Evolutionary conservation across 2,329 filamentous ascomycete species (phyloP), one percentile per base, ranked within the genome.

Genomic region (Sordariomycetes sp.): DNA sequence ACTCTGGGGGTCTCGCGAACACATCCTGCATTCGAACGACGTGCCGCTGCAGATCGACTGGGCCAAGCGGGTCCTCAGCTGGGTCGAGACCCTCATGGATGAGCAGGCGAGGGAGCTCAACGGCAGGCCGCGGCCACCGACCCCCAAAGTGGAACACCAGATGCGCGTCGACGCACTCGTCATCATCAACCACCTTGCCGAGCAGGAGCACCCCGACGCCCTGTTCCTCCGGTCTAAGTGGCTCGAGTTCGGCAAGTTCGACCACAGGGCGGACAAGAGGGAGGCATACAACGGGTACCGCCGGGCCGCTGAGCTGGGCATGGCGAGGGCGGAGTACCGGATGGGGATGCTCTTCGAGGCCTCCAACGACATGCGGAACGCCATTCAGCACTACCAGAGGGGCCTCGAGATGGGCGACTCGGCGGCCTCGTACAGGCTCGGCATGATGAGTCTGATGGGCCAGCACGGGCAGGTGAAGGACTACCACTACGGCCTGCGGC

Each of bases 261-360:
- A 90, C 45, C 84, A 86, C 69, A 84, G 90, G 32, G 78, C 90
- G 60, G 94, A 99, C 75, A 96, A 95, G 74, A 91, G 92, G 65
- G 92, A 96, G 72, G 92, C 94, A 8, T 97, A 95, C 68, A 74
- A 84, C 60, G 88, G 87, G 65, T 99, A 97, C 72, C 84, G 85
- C 61, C 79, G 86, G 64, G 89, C 94, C n/a, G 87, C 90, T 34
- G 87, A 91, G 64, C 85, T 89, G 64, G 90, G 90, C 59, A 95
- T 91, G 72, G 83, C 86, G 24, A 80, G 94, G 64, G 91, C 94
- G 22, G 90, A 97, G 70, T 99, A 99, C 70, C 84, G 94, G 53
- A 95, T 99, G 73, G 94, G 94, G 61, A 99, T 97, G 92, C 87
- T 96, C 58, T 97, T 91, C 68, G 94, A 99, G 72, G 90, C 88